Evolutionary conservation across 2,329 filamentous ascomycete genomes (phyloP).

Genomic region (Claviceps cyperi): DNA sequence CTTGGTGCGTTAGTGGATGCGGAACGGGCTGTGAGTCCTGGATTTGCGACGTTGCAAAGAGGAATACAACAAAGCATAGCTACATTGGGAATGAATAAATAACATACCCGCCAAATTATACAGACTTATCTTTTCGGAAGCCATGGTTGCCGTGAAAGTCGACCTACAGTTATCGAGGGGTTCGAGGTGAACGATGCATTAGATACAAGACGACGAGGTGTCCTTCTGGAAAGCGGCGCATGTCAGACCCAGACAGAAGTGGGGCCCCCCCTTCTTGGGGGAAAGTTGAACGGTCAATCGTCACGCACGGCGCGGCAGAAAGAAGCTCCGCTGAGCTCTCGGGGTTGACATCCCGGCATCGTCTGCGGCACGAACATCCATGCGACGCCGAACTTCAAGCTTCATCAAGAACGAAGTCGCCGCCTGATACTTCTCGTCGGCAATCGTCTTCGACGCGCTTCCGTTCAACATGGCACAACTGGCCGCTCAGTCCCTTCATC

Average conservation of each 20-base stretch:
- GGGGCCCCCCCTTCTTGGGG: not conserved
- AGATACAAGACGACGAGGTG: constrained; percentile 1
- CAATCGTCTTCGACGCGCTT: not conserved
- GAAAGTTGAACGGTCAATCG: not conserved
- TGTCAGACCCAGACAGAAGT: not conserved
- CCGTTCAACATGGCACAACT: constrained; percentile 58
- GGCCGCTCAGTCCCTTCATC: constrained; percentile 84
- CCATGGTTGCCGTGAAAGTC: constrained; percentile 14
- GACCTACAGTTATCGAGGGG: not conserved
- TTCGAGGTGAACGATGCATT: not conserved
- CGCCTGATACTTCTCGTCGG: not conserved
- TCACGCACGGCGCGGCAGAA: not conserved
- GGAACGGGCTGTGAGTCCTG: not conserved
- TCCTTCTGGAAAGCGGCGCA: constrained; percentile 1
- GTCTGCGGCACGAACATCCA: not conserved
- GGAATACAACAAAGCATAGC: not conserved
- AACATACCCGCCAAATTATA: constrained; percentile 49
- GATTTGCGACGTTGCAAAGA: not conserved
- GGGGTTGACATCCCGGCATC: not conserved
- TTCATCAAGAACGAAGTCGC: not conserved
- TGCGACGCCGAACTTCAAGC: constrained; percentile 1
- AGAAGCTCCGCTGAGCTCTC: constrained; percentile 1
- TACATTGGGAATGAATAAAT: not conserved
- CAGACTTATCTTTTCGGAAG: constrained; percentile 44
- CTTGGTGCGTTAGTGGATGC: not conserved